Evolutionary conservation across 495 filamentous ascomycete species (phyloP).

Genomic region (Wilcoxina mikolae): DNA sequence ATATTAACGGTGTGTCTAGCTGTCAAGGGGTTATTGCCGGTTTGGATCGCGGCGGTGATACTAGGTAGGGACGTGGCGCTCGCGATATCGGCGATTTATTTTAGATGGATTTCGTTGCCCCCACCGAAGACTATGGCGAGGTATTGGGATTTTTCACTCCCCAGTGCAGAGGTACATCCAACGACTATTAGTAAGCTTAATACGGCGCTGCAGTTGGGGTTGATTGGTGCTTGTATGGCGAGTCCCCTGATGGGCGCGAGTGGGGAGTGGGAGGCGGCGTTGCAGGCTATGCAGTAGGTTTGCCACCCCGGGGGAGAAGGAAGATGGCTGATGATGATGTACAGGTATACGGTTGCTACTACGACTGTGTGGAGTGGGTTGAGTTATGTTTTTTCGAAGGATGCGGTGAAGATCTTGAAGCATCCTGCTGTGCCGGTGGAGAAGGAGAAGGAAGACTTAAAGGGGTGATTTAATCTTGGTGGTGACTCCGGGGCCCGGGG

Average conservation of each 20-base stretch:
- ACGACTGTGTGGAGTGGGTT: conserved; percentile 77
- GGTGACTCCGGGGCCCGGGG: too few relatives aligned
- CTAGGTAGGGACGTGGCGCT: conserved; percentile 80
- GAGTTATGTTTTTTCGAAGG: conserved; percentile 66
- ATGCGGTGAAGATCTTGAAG: conserved; percentile 65
- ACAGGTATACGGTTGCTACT: conserved; percentile 56
- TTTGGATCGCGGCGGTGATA: conserved; percentile 77
- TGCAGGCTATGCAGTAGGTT: conserved; percentile 61
- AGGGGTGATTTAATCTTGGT: conserved; percentile 2
- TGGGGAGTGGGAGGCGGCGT: conserved; percentile 35
- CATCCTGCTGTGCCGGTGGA: conserved; percentile 31
- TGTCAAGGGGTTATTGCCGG: conserved; percentile 63
- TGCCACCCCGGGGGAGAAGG: conserved; percentile 10
- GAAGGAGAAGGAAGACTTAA: neutral
- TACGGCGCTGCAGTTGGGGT: conserved; percentile 60
- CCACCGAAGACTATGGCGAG: conserved; percentile 77
- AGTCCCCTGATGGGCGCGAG: conserved; percentile 47
- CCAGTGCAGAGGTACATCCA: conserved; percentile 81
- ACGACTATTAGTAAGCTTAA: conserved; percentile 80
- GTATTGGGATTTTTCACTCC: conserved; percentile 97
- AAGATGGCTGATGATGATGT: neutral
- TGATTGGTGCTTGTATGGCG: conserved; percentile 64
- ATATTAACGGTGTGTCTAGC: conserved; percentile 71
- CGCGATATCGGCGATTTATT: conserved; percentile 81
- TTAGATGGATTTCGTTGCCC: conserved; percentile 83